Conservation (phyloP, 352 stramenopile species). For the Phytophthora europaea region DNA sequence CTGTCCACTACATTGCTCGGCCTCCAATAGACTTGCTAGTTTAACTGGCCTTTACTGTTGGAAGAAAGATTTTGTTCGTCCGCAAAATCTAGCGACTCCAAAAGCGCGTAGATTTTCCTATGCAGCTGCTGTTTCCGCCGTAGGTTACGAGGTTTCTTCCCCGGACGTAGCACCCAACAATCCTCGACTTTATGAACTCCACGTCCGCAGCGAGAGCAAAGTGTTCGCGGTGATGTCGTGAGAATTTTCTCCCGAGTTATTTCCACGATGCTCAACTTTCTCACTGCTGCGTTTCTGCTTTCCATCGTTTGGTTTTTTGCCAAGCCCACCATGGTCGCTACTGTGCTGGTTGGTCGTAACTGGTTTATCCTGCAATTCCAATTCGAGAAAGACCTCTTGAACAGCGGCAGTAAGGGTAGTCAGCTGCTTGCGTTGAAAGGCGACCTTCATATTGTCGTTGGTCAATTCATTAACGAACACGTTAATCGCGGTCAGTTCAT, state of each 20-base stretch:
- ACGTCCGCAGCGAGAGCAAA: constrained; percentile 13
- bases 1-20: constrained; percentile 14
- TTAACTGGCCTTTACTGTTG: constrained; percentile 5
- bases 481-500: constrained; percentile 3
- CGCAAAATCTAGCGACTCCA: constrained; percentile 5
- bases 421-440: constrained; percentile 22
- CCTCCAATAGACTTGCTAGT: constrained; percentile 32
- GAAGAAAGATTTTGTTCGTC: background rate
- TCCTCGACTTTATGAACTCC: constrained; percentile 7
- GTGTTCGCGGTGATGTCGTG: background rate
- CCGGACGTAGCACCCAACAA: constrained; percentile 9
- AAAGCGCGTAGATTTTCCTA: constrained; percentile 19
- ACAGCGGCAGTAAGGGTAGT: constrained; percentile 6
- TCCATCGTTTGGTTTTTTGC: background rate
- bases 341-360: background rate
- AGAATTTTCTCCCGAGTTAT: background rate
- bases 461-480: constrained; percentile 9
- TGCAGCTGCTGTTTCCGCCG: constrained; percentile 16
- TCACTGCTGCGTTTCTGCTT: constrained; percentile 4
- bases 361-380: constrained; percentile 17
- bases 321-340: background rate
- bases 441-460: background rate
- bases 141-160: constrained; percentile 14
- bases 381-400: constrained; percentile 16
- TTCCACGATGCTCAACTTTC: background rate